These are phyloP conservation scores for Zancudomyces culisetae DNA, from an alignment of 371 early-diverging fungal species.

Conservation along the genomic window DNA sequence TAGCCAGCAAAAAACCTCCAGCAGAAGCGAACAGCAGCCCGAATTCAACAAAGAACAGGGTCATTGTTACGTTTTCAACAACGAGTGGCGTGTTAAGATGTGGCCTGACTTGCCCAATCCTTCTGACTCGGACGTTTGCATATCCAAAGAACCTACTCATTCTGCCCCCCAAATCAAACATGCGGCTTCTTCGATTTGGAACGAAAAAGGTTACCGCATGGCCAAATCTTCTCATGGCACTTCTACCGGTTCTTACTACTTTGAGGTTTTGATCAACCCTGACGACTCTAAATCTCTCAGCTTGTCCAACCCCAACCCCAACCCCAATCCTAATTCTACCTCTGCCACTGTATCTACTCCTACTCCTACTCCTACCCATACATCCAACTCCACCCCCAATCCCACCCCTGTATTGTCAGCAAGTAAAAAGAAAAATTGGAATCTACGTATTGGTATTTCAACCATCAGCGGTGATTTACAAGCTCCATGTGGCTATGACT, in stretches of 20 bases:
- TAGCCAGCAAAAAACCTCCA: too few species aligned
- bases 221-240: conserved; percentile 55
- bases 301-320: too few species aligned
- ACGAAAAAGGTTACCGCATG: conserved; percentile 50
- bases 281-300: too few species aligned
- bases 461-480: conserved; percentile 53
- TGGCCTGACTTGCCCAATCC: conserved; percentile 49
- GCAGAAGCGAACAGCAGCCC: too few species aligned
- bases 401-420: too few species aligned
- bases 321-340: too few species aligned
- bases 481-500: conserved; percentile 49
- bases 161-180: conserved; percentile 39
- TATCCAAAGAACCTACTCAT: conserved; percentile 35
- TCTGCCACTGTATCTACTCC: too few species aligned
- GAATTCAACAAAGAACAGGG: too few species aligned
- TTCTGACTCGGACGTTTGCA: neutral
- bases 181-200: conserved; percentile 28
- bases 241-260: conserved; percentile 48
- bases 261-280: conserved; percentile 31
- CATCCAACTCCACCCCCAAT: too few species aligned
- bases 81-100: conserved; percentile 23
- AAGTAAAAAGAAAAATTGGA: conserved; percentile 16
- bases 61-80: too few species aligned
- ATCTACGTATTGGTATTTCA: conserved; percentile 42
- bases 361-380: too few species aligned